A percentile compares a stretch with the other conserved stretches of the same genome.
Conservation (phyloP, 768 basidiomycete genomes). For the Mycena indigotica region DNA sequence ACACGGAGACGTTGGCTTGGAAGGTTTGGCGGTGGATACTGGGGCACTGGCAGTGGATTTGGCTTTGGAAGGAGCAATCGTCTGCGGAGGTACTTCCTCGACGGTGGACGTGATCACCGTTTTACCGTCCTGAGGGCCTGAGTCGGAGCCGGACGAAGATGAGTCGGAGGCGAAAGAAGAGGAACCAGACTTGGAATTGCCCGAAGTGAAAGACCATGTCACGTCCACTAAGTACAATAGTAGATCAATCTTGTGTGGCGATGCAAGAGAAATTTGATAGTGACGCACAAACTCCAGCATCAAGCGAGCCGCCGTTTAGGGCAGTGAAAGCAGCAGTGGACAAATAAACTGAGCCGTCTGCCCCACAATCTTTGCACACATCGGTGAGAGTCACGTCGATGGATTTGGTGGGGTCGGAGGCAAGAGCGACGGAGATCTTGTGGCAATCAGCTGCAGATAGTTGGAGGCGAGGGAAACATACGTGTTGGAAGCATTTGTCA, state of each 20-base stretch:
- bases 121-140: background rate
- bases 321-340: slow-evolving; percentile 23
- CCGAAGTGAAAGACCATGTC: slow-evolving; percentile 19
- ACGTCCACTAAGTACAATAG: slow-evolving; percentile 19
- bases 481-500: slow-evolving; percentile 20
- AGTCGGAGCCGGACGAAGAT: background rate
- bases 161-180: slow-evolving; percentile 13
- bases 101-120: background rate
- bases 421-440: slow-evolving; percentile 22
- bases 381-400: slow-evolving; percentile 24
- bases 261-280: background rate
- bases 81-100: no score
- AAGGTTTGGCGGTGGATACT: background rate
- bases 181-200: background rate
- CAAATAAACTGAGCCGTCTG: slow-evolving; percentile 13
- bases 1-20: slow-evolving; percentile 1
- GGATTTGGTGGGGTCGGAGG: slow-evolving; percentile 17
- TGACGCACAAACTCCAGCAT: slow-evolving; percentile 19
- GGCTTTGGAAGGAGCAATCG: no score
- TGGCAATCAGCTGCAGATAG: background rate
- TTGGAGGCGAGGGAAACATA: background rate
- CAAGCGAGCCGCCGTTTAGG: slow-evolving; percentile 17
- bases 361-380: slow-evolving; percentile 17
- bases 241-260: background rate
- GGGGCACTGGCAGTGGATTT: slow-evolving; percentile 6